A percentile compares a stretch with the other conserved stretches of the same genome.
phyloP scores from a whole-genome alignment of 257 asterid species.

The Jaltomata sinuosa region DNA sequence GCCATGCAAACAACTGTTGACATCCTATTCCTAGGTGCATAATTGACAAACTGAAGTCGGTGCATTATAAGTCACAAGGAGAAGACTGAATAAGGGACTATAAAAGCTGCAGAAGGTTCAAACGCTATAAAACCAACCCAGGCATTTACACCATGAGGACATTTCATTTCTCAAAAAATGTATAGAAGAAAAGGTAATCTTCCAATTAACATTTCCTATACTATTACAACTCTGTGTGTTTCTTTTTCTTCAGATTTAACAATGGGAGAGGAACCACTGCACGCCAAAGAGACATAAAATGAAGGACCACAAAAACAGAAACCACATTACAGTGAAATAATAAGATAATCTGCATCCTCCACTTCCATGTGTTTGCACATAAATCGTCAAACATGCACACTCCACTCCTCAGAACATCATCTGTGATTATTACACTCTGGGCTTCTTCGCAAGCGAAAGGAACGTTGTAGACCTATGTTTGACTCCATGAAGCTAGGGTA shows the following conservation, averaged over 20 bases:
- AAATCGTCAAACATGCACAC: background rate
- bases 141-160: background rate
- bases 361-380: background rate
- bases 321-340: background rate
- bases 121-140: background rate
- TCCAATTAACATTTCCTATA: background rate
- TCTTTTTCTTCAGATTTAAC: background rate
- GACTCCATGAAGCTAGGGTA: background rate
- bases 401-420: background rate
- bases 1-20: background rate
- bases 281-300: background rate
- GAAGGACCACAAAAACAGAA: background rate
- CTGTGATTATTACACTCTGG: background rate
- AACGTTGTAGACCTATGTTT: background rate
- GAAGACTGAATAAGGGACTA: background rate
- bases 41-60: background rate
- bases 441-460: background rate
- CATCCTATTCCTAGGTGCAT: background rate
- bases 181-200: background rate
- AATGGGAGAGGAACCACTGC: background rate
- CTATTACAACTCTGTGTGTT: background rate
- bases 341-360: background rate
- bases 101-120: background rate
- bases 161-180: background rate
- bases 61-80: background rate